phyloP scores from a whole-genome alignment of 257 asterid genomes.

The Solanum phureja region DNA sequence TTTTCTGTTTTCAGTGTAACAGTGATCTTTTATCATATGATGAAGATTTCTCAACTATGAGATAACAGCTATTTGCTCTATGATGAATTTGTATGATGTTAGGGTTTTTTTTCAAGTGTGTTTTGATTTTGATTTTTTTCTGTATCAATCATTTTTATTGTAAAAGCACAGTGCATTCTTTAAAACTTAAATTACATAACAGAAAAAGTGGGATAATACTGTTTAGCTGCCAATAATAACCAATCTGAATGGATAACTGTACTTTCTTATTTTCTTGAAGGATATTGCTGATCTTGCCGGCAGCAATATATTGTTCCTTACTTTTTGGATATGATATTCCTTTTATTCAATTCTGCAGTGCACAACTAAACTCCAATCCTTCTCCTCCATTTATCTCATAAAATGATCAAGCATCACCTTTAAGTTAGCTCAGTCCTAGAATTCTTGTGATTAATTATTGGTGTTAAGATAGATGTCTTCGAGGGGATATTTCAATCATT shows the following conservation, averaged over 20 bases:
- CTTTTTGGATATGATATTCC: background rate
- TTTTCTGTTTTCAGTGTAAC: background rate
- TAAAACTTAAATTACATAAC: background rate
- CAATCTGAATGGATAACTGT: background rate
- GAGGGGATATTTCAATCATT: background rate
- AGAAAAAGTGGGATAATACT: background rate
- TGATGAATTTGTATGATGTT: background rate
- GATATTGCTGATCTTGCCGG: background rate
- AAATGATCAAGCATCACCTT: background rate
- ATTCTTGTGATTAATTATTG: background rate
- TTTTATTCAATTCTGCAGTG: background rate
- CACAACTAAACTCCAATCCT: background rate
- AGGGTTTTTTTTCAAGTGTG: background rate
- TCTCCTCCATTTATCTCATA: background rate
- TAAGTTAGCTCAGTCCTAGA: background rate
- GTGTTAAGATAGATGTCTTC: background rate
- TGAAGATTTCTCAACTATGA: background rate
- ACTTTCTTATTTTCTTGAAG: background rate
- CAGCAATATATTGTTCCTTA: background rate
- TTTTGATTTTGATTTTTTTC: background rate
- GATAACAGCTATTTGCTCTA: background rate
- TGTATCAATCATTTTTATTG: background rate
- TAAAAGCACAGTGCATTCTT: background rate
- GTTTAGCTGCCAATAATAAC: background rate
- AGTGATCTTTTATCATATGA: background rate